A percentile compares a stretch with the other conserved stretches of the same genome.
phyloP scores from a whole-genome alignment of 768 basidiomycete genomes.

The Panaeolus cyanescens region DNA sequence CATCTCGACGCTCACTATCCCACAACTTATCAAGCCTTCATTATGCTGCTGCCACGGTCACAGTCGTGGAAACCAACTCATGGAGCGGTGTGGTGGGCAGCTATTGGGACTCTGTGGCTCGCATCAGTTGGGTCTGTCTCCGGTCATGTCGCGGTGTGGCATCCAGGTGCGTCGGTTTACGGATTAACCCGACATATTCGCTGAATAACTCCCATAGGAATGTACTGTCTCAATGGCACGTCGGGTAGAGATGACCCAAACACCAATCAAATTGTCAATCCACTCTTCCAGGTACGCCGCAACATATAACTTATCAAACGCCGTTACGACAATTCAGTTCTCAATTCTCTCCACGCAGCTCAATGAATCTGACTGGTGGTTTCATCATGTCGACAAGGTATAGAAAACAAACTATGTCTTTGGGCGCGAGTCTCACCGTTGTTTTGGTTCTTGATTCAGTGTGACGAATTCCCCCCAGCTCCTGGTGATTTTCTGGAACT shows the following conservation, averaged over 20 bases:
- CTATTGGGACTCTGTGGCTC: background rate
- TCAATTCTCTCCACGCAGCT: conserved; percentile 20
- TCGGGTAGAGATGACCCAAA: conserved; percentile 30
- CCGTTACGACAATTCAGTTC: background rate
- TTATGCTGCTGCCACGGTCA: background rate
- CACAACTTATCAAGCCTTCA: background rate
- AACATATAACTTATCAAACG: background rate
- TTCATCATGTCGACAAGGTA: conserved; percentile 40
- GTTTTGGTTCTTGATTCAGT: conserved; percentile 24
- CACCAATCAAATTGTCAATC: conserved; percentile 31
- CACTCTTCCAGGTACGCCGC: conserved; percentile 31
- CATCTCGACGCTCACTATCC: background rate
- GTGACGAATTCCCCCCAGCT: conserved; percentile 46
- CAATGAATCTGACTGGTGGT: conserved; percentile 40
- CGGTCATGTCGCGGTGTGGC: conserved; percentile 31
- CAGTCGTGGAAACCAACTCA: background rate
- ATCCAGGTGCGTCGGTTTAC: conserved; percentile 22
- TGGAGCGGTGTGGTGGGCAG: background rate
- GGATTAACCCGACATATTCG: background rate
- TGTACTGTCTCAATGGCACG: conserved; percentile 40
- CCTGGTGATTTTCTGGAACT: conserved; percentile 44
- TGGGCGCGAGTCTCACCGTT: background rate
- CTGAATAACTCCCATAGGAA: conserved; percentile 18
- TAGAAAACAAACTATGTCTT: background rate
- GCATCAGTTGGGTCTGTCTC: background rate